These are phyloP conservation scores for Zoysia matrella DNA, from an alignment of 202 grass and related monocot genomes.

Conservation along the genomic window DNA sequence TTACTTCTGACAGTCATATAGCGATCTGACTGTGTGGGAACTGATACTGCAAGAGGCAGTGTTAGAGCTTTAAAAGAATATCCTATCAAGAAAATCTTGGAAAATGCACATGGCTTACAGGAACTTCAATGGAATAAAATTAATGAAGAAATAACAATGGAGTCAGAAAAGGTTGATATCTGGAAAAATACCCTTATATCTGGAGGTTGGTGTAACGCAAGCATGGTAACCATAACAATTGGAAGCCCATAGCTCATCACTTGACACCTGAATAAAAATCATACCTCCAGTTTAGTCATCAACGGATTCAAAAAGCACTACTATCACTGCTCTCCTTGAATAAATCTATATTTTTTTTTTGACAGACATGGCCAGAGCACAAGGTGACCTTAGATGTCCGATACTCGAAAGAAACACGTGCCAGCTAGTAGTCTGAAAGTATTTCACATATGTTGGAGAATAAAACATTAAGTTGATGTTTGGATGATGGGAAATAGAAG, in stretches of 20 bases:
- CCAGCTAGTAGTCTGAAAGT: background rate
- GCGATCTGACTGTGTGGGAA: conserved; percentile 49
- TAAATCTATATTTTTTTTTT: background rate
- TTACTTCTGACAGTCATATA: conserved; percentile 98
- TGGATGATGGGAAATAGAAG: too few species aligned
- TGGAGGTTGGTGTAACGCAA: conserved; percentile 24
- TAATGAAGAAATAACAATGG: conserved; percentile 24
- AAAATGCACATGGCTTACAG: background rate
- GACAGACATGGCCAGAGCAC: conserved; percentile 9
- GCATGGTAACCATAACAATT: conserved; percentile 67
- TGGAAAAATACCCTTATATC: conserved; percentile 64
- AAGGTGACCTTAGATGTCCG: conserved; percentile 6
- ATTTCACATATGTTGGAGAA: background rate
- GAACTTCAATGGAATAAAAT: conserved; percentile 10
- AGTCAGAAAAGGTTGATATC: background rate
- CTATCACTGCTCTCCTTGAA: background rate
- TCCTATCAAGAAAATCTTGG: background rate
- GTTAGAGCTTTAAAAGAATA: conserved; percentile 7
- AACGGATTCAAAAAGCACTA: background rate
- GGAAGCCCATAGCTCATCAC: conserved; percentile 70
- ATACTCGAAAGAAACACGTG: background rate
- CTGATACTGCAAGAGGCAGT: conserved; percentile 52
- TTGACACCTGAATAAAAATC: conserved; percentile 53
- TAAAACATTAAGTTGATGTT: too few species aligned
- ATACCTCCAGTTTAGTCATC: conserved; percentile 9